Conservation (phyloP, 345 rosid genomes). For the Arabis hirsuta region DNA sequence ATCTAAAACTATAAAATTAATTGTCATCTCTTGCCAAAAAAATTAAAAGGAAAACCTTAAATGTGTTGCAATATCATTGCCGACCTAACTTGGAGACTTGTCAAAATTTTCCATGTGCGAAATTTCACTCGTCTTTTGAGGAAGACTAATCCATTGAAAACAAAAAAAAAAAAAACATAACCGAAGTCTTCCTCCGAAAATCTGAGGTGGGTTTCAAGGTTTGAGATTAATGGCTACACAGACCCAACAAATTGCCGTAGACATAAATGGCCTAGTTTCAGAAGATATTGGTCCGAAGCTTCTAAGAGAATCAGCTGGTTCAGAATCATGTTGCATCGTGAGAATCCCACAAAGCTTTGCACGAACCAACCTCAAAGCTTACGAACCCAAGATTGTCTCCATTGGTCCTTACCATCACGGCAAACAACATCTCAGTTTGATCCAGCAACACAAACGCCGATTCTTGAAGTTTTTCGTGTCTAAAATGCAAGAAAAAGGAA, state of each 20-base stretch:
- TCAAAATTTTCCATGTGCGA: neutral
- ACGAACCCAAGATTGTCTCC: conserved; percentile 54
- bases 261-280: conserved; percentile 9
- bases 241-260: conserved; percentile 1
- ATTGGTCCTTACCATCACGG: conserved; percentile 60
- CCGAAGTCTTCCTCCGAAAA: neutral
- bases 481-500: conserved; percentile 25
- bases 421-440: conserved; percentile 43
- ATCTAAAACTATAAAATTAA: too few species aligned
- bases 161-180: neutral
- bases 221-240: too few species aligned
- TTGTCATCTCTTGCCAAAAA: too few species aligned
- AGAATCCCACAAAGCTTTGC: conserved; percentile 53
- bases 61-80: neutral
- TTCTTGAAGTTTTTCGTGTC: conserved; percentile 42
- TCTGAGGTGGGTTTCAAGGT: too few species aligned
- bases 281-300: conserved; percentile 38
- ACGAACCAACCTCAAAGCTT: conserved; percentile 45
- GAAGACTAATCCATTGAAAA: neutral
- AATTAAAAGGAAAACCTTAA: too few species aligned
- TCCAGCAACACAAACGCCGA: conserved; percentile 56
- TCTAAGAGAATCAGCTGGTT: conserved; percentile 49
- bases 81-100: conserved; percentile 1
- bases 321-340: conserved; percentile 51
- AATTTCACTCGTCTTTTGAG: neutral